Conservation (phyloP, 352 stramenopile genomes). For the Pilasporangium apinafurcum region DNA sequence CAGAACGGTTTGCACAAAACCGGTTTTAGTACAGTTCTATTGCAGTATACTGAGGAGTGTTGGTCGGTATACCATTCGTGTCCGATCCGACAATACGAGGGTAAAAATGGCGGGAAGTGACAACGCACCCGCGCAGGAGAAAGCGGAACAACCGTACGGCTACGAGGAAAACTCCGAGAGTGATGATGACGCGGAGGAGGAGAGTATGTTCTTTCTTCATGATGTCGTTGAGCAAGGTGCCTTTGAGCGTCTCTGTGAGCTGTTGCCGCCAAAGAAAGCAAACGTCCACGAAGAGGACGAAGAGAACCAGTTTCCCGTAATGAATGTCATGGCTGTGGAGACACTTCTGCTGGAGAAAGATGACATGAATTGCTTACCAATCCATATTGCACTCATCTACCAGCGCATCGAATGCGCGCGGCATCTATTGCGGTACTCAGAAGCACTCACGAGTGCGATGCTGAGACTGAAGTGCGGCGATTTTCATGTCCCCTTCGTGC, state of each 20-base stretch:
- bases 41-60: too few relatives aligned
- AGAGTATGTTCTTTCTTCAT: conserved; percentile 45
- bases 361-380: conserved; percentile 74
- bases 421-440: conserved; percentile 57
- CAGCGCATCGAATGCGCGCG: conserved; percentile 28
- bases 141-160: neutral
- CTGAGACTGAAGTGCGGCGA: conserved; percentile 56
- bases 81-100: neutral
- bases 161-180: conserved; percentile 22
- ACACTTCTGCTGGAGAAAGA: conserved; percentile 70
- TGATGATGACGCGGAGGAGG: conserved; percentile 31
- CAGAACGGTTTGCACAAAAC: too few relatives aligned
- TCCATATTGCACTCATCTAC: conserved; percentile 71
- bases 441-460: conserved; percentile 60
- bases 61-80: neutral
- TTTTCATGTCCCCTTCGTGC: conserved; percentile 57
- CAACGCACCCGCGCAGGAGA: too few relatives aligned
- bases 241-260: conserved; percentile 29
- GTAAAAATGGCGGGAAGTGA: too few relatives aligned
- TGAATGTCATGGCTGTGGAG: conserved; percentile 43
- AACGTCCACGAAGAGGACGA: neutral
- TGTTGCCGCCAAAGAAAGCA: conserved; percentile 27
- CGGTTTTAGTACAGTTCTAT: too few relatives aligned
- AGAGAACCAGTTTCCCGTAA: neutral
- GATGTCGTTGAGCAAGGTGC: conserved; percentile 51